Evolutionary conservation across 805 yeast genomes (phyloP), one percentile per base, ranked within the genome.

Genomic region (Sungouiella blattae): DNA sequence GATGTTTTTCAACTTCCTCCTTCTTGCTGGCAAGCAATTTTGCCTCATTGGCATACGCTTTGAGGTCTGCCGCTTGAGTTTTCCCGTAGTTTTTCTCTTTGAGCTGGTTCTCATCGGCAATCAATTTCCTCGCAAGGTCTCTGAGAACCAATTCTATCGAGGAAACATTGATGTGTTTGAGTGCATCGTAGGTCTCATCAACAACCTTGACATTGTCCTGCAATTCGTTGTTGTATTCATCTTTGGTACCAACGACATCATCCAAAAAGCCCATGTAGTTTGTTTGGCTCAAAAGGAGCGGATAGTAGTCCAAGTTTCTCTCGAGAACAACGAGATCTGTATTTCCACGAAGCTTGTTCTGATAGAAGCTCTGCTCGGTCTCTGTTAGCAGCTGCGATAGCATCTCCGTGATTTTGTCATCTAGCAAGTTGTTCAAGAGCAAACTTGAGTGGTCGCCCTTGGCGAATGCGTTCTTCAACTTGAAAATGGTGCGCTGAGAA

Each of bases 191-290:
- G 5, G 81, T 62, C 8, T 67, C 62, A 44, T 81, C 87, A 24
- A 64, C 61, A 5, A 67, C 55, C 14, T 55, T 49, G 11, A 49
- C 47, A 8, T 40, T 33, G 27, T 33, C 26, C 6, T 35, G 20
- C 17, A 41, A 26, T 12, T 35, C 23, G 24, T 29, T 28, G 11
- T 26, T 37, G 41, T 33, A 32, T 16, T 38, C 62, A 40, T 71
- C 72, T 11, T 70, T 64, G 5, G 81, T 61, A 4, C 74, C 77
- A 45, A 78, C 69, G 9, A 78, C 55, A 47, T 89, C 96, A 54
- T 85, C 89, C 14, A 88, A 64, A 11, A 93, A 64, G 0, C 98
- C 98, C 12, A 75, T 67, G 55, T 89, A 91, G 2, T 87, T 84
- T 47, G 89, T 60, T 49, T 89, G 97, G 17, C 80, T 77, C 36